A percentile compares a stretch with the other conserved stretches of the same genome.
Conservation (phyloP, 768 basidiomycete genomes). For the Leccinum boreale region DNA sequence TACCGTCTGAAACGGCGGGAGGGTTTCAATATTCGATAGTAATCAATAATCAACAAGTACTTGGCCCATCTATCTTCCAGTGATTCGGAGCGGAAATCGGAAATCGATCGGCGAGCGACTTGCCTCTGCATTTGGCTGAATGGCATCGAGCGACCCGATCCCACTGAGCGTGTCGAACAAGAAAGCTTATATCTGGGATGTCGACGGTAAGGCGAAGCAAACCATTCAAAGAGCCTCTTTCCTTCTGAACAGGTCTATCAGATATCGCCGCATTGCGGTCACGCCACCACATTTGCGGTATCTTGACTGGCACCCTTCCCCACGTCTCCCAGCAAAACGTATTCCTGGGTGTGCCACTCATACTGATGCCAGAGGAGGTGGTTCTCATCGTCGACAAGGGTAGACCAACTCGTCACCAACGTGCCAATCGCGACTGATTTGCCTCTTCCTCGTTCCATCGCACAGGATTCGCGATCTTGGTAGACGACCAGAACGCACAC, state of each 20-base stretch:
- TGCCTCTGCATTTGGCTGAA: background rate
- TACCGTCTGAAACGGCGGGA: too few relatives aligned
- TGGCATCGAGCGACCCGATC: constrained; percentile 35
- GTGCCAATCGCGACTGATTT: background rate
- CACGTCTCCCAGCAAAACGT: constrained; percentile 95
- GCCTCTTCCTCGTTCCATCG: background rate
- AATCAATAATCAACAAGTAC: too few relatives aligned
- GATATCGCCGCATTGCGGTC: constrained; percentile 81
- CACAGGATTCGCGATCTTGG: constrained; percentile 70
- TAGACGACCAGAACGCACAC: constrained; percentile 68
- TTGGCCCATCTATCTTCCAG: too few relatives aligned
- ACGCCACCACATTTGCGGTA: constrained; percentile 78
- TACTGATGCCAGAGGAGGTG: constrained; percentile 89
- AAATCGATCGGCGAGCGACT: background rate
- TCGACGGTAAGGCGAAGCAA: constrained; percentile 55
- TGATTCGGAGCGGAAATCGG: constrained; percentile 21
- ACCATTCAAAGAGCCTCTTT: background rate
- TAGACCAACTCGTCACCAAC: constrained; percentile 23
- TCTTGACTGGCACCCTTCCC: constrained; percentile 87
- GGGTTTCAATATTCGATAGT: too few relatives aligned
- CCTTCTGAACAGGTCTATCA: constrained; percentile 30
- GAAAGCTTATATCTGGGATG: constrained; percentile 85
- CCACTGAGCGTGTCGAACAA: constrained; percentile 72
- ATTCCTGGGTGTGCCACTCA: constrained; percentile 89
- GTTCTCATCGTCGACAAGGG: constrained; percentile 83